These are phyloP conservation scores for Helianthus annuus DNA, from an alignment of 129 eudicot species.

Conservation along the genomic window HanXRQr2.0-SUNRISE NC_035444.2:157457093-157457592, in stretches of 20 bases:
- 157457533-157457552: too few relatives aligned
- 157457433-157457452: background rate
- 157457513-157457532: too few relatives aligned
- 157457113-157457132: too few relatives aligned
- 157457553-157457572: too few relatives aligned
- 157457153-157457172: too few relatives aligned
- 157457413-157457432: background rate
- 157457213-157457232: slow-evolving; percentile 14
- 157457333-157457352: background rate
- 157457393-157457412: background rate
- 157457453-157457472: too few relatives aligned
- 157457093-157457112: too few relatives aligned
- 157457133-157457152: too few relatives aligned
- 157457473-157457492: too few relatives aligned
- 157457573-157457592: too few relatives aligned
- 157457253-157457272: slow-evolving; percentile 15
- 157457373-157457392: background rate
- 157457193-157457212: background rate
- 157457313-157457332: background rate
- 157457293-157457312: background rate
- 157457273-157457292: background rate
- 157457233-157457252: background rate
- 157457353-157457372: background rate
- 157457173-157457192: too few relatives aligned
- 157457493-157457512: too few relatives aligned